Conservation (phyloP, 306 rosid species). For the Gastrolobium bilobum region DNA sequence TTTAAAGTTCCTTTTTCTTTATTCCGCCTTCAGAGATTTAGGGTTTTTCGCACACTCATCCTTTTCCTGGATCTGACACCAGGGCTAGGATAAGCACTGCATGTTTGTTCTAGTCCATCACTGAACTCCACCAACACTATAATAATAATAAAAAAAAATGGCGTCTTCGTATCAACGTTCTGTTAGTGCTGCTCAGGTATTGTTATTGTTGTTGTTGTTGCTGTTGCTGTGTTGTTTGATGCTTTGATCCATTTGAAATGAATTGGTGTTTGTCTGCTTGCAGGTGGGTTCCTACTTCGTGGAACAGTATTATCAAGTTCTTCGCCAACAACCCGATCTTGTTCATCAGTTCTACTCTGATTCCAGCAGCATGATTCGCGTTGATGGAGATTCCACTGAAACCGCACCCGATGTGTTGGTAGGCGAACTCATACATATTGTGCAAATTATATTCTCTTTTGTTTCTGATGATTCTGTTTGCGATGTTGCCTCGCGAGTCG, state of each 20-base stretch:
- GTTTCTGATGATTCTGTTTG: neutral
- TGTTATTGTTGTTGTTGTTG: neutral
- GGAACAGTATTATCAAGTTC: constrained; percentile 84
- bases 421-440: constrained; percentile 32
- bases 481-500: no score
- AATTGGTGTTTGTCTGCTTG: neutral
- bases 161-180: constrained; percentile 63
- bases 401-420: constrained; percentile 73
- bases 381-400: constrained; percentile 70
- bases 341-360: constrained; percentile 87
- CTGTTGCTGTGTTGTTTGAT: neutral
- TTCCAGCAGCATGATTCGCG: constrained; percentile 73
- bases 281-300: constrained; percentile 97
- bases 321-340: constrained; percentile 77
- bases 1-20: neutral
- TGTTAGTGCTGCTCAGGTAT: constrained; percentile 77
- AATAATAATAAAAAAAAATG: constrained; percentile 42
- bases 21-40: constrained; percentile 24
- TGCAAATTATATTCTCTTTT: neutral
- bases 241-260: neutral
- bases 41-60: constrained; percentile 50
- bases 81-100: constrained; percentile 24
- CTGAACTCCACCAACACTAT: neutral
- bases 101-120: constrained; percentile 29
- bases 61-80: constrained; percentile 56